Base-by-base conservation (phyloP, 192 early-diverging fungal species). In the Umbelopsis sp. region DNA sequence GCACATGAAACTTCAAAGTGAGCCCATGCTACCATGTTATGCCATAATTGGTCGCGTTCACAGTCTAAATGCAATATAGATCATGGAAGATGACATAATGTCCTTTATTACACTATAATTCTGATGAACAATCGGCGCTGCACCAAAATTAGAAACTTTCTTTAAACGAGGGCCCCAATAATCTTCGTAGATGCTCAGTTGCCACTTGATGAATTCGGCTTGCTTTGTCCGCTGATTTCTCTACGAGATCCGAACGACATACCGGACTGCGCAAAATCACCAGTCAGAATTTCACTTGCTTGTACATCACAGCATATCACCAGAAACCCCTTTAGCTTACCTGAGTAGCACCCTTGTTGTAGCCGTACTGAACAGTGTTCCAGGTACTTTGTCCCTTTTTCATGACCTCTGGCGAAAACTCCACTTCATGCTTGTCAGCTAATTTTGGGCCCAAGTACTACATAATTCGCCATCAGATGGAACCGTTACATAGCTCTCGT, bases 391-490 rank as follows among this genome's bases (percentile, higher is more conserved):
- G 87, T 46, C 88, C 86, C 52, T 81, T 78, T 9, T 82, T 82
- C 37, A 90, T 53, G 27, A 81, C 79, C 67, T 91, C 90, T 21
- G 85, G 88, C 33, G 85, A 80, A 68, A 91, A 93, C 30, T 80
- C 53, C 3, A 87, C 81, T 64, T 88, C 84, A 52, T 74, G 84
- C 71, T 88, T 88, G 21, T 91, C 90, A 3, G 90, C 87, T 41
- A 92, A 79, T 75, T 91, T 91, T 12, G 92, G 92, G 4, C 92
- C 92, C 50, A 94, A 80, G 23, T 73, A 75, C 81, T 83, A 75
- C 5, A 46, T 69, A 45, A 52, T 23, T 46, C 6, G 10, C 49
- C 16, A 9, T 67, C 30, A 21, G 12, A 50, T 50, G 47, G 64
- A 41, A 6, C 37, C 37, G 37, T 41, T 9, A 6, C 18, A 33